Base-by-base conservation (phyloP, 78 protist genomes). In the Dictyostelium citrinum region DNA sequence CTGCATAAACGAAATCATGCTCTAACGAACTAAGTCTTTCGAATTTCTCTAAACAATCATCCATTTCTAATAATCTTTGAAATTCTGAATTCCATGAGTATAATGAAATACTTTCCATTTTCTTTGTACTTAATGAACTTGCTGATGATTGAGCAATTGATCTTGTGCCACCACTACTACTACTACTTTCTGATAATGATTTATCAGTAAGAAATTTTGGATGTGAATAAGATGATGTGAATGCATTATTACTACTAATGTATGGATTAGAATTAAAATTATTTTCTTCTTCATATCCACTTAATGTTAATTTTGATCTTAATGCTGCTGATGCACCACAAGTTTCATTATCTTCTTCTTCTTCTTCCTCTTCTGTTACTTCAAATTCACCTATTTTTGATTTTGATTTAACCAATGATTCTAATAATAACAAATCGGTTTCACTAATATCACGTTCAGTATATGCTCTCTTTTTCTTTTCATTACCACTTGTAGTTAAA, bases 1-100 rank as follows among this genome's bases (percentile, higher is more conserved):
- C 95, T 0, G 95, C 95, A 46, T 90, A 90, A n/a, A 90, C 95
- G 51, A 90, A 90, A 35, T 90, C 90, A 11, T 79, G 88, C 51
- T 82, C 95, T 22, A 90, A 51, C 12, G 83, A 75, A 5, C 80
- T 37, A 3, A 90, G 37, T 67, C 79, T 81, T 46, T 90, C 90
- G 35, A 83, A 90, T 60, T 90, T 90, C 35, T 83, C 95, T 0
- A 77, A 45, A 27, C 81, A 78, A 71, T 90, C 95, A n/a, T 82
- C 91, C 95, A 90, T 82, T 31, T 82, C 95, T 8, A 67, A n/a
- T 1, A 88, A 11, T 29, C 76, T 39, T 46, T 88, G 93, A 72
- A 88, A 88, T 24, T 88, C 86, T 22, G 82, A 49, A 76, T 88
- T 88, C 93, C 93, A 88, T 2, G 83, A 75, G 1, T 84, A 78